phyloP scores from a whole-genome alignment of 352 stramenopile genomes.

The Globisporangium viniferum region DNA sequence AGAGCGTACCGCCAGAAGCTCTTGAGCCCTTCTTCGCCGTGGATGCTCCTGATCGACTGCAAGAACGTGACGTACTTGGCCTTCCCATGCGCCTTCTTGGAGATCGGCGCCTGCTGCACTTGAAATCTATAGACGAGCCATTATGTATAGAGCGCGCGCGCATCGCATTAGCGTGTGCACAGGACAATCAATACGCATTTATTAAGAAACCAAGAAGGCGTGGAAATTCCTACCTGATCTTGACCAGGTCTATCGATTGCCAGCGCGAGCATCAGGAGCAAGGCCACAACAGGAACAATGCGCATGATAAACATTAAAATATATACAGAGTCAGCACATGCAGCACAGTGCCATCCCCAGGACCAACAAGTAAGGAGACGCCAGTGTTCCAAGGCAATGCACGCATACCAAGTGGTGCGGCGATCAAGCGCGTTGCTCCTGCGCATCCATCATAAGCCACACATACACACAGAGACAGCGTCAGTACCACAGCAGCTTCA shows the following conservation, averaged over 20 bases:
- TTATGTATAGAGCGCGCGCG: not conserved
- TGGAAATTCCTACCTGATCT: slow-evolving; percentile 46
- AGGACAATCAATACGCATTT: not conserved
- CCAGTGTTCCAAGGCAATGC: not conserved
- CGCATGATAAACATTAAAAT: not conserved
- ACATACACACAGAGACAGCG: not conserved
- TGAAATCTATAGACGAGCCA: slow-evolving; percentile 43
- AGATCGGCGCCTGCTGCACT: slow-evolving; percentile 61
- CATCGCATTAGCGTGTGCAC: too few species aligned
- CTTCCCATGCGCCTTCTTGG: slow-evolving; percentile 1
- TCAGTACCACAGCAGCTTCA: not conserved
- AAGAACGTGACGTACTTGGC: slow-evolving; percentile 55
- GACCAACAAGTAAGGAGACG: not conserved
- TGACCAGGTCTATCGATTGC: slow-evolving; percentile 51
- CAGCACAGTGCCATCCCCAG: not conserved
- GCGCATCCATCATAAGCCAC: not conserved
- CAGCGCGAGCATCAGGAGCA: not conserved
- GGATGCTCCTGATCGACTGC: slow-evolving; percentile 64
- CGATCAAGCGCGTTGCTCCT: slow-evolving; percentile 63
- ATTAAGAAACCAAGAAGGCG: not conserved
- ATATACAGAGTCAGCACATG: slow-evolving; percentile 8
- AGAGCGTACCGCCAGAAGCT: slow-evolving; percentile 66
- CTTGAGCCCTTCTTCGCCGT: slow-evolving; percentile 72
- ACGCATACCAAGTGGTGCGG: slow-evolving; percentile 56
- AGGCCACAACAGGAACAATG: not conserved